phyloP scores from a whole-genome alignment of 2,329 filamentous ascomycete genomes.

The Salinomyces thailandicus region DNA sequence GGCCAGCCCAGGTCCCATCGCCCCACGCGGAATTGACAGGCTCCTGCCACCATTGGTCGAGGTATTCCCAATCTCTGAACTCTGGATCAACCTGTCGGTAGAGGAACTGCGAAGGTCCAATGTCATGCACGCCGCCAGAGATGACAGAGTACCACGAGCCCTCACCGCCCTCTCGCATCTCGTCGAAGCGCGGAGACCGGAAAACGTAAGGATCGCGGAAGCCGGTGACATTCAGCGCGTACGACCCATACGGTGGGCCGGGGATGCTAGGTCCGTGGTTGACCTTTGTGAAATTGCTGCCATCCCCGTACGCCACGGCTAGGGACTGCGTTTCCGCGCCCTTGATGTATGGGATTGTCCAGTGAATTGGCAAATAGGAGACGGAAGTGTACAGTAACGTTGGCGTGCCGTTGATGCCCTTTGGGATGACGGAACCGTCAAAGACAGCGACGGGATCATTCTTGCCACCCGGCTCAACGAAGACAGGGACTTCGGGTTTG shows the following conservation, averaged over 20 bases:
- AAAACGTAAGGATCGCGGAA: constrained; percentile 37
- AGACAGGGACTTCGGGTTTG: constrained; percentile 16
- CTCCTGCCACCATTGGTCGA: constrained; percentile 34
- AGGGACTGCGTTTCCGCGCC: constrained; percentile 38
- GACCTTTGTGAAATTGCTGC: constrained; percentile 33
- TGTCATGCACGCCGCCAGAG: constrained; percentile 27
- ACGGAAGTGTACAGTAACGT: constrained; percentile 39
- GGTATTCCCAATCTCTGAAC: constrained; percentile 31
- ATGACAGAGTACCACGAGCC: constrained; percentile 32
- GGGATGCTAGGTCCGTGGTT: constrained; percentile 30
- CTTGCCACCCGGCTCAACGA: constrained; percentile 28
- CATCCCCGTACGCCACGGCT: constrained; percentile 22
- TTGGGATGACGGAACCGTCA: constrained; percentile 36
- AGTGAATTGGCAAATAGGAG: constrained; percentile 36
- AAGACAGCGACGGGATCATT: constrained; percentile 39
- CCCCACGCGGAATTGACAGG: constrained; percentile 12
- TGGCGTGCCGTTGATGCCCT: constrained; percentile 34
- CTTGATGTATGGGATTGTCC: constrained; percentile 37
- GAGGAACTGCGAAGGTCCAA: constrained; percentile 31
- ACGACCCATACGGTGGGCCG: constrained; percentile 24
- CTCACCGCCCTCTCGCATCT: constrained; percentile 23
- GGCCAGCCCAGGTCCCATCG: constrained; percentile 15
- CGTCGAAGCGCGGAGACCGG: constrained; percentile 30
- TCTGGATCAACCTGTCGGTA: constrained; percentile 30
- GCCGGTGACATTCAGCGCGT: constrained; percentile 32